Conservation (phyloP, 1,284 basidiomycete genomes). For the Boletus semigastroideus region DNA sequence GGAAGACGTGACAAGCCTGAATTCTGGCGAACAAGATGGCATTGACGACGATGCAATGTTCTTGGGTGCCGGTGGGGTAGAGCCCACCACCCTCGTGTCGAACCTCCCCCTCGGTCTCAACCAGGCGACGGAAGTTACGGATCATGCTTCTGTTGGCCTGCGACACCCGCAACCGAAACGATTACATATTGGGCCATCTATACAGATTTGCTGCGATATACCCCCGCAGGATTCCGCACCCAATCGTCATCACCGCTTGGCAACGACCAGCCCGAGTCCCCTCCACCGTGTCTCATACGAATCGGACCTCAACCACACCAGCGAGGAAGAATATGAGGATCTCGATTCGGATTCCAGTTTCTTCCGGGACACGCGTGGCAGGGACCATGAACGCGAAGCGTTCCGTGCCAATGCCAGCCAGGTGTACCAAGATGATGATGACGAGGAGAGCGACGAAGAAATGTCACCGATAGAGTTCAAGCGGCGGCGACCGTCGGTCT, state of each 20-base stretch:
- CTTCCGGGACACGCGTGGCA: constrained; percentile 29
- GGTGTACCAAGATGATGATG: constrained; percentile 36
- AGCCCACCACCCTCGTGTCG: constrained; percentile 41
- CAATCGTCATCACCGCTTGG: constrained; percentile 30
- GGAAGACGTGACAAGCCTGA: constrained; percentile 53
- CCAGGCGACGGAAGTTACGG: constrained; percentile 29
- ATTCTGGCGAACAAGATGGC: constrained; percentile 48
- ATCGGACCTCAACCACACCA: constrained; percentile 29
- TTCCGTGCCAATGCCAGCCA: constrained; percentile 33
- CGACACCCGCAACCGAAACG: constrained; percentile 33
- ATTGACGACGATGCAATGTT: constrained; percentile 46
- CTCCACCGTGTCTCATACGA: constrained; percentile 39
- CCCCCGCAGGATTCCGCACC: constrained; percentile 27
- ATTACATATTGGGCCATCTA: constrained; percentile 23
- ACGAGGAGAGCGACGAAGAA: constrained; percentile 37
- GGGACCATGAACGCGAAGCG: constrained; percentile 23
- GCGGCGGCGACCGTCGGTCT: constrained; percentile 37
- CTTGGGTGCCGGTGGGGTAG: constrained; percentile 54
- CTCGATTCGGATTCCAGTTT: constrained; percentile 37
- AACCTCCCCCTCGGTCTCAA: constrained; percentile 37
- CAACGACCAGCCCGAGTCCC: constrained; percentile 44
- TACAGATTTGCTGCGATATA: constrained; percentile 25
- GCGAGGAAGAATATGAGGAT: constrained; percentile 34
- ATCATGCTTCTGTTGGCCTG: constrained; percentile 23
- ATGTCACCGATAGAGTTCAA: constrained; percentile 37